Evolutionary conservation across 192 early-diverging fungal species (phyloP), one percentile per base, ranked within the genome.

Genomic region (Coemansia sp.): DNA sequence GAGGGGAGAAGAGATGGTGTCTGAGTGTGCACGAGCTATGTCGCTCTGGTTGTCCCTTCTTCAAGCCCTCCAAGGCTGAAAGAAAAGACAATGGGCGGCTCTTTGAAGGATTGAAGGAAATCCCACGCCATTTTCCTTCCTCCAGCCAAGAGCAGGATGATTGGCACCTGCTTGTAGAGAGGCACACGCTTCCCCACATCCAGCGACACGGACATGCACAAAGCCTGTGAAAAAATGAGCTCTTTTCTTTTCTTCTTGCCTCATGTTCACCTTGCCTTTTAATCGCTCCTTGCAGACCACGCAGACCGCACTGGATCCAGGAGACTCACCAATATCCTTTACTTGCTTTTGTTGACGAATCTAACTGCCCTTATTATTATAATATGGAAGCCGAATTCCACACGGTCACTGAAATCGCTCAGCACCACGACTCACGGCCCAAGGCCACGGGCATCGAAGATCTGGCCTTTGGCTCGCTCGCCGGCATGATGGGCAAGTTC

Each of bases 401-500:
- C 21, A 67, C 73, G 3, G 53, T 71, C 38, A 40, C 14, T 38
- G 69, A 68, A 42, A 48, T 67, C n/a, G 61, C 48, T 13, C 59
- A 62, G 56, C 39, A 61, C 59, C 39, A 61, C 59, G 50, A 31
- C 45, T 26, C 20, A 8, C 36, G 51, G 59, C 59, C 68, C 36
- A 39, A 53, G 63, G 58, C 58, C 40, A 67, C 59, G 60, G 78
- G 78, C 23, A 31, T 67, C 33, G 69, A 69, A 63, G 70, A 81
- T 34, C 78, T 81, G 14, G 63, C 63, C n/a, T 81, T 66, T 38
- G 78, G 78, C 18, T 85, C 78, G 45, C 63, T 95, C 13, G 88
- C 93, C 4, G 96, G 96, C 28, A 88, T 97, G 64, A 84, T 88
- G 21, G 96, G 93, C 77, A 96, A 96, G 85, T 84, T 93, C 62